These are phyloP conservation scores for Lecanoromycetidae sp. DNA, from an alignment of 2,329 filamentous ascomycete species.

Conservation along the genomic window DNA sequence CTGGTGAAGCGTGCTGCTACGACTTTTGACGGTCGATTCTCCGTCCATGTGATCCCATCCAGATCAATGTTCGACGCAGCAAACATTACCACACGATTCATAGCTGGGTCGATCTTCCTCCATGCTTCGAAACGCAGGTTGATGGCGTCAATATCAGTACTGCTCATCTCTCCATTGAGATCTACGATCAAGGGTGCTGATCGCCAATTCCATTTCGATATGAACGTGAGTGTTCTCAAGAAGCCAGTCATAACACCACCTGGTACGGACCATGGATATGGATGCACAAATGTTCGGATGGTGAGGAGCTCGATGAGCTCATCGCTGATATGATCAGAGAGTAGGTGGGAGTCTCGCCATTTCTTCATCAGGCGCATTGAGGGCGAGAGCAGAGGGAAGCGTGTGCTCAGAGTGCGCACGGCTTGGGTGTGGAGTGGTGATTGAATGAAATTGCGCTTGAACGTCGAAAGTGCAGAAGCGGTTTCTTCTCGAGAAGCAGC, in stretches of 20 bases:
- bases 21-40: constrained; percentile 63
- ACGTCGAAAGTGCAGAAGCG: constrained; percentile 54
- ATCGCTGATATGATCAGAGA: constrained; percentile 61
- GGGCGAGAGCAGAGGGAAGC: constrained; percentile 65
- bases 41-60: constrained; percentile 70
- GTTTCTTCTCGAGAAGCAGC: constrained; percentile 55
- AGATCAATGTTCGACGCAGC: constrained; percentile 67
- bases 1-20: constrained; percentile 72
- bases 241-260: constrained; percentile 70
- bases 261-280: constrained; percentile 68
- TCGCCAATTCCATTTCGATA: constrained; percentile 88
- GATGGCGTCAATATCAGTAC: constrained; percentile 49
- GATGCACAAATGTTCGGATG: constrained; percentile 64
- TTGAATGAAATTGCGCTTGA: constrained; percentile 60
- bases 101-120: constrained; percentile 75
- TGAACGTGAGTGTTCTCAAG: constrained; percentile 62
- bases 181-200: constrained; percentile 71
- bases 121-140: constrained; percentile 66
- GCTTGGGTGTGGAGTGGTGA: constrained; percentile 71
- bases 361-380: constrained; percentile 75
- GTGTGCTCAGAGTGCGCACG: constrained; percentile 66
- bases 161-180: constrained; percentile 49
- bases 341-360: constrained; percentile 78
- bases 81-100: constrained; percentile 74
- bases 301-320: constrained; percentile 79